A percentile compares a stretch with the other conserved stretches of the same genome.
Conservation (phyloP, 2,329 filamentous ascomycete species). For the Penicillium italicum region DNA sequence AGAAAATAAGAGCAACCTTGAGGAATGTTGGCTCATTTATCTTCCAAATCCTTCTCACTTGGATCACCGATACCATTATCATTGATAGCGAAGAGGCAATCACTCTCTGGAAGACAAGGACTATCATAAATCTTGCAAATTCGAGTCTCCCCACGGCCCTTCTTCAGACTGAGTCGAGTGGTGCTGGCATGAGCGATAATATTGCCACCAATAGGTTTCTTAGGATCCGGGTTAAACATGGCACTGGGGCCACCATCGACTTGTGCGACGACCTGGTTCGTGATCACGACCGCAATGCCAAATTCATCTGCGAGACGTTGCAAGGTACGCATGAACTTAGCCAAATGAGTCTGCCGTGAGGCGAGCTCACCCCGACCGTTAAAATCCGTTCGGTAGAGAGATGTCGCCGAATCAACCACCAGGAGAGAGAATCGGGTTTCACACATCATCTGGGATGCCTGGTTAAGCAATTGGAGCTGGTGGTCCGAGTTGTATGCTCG, state of each 20-base stretch:
- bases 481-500: conserved; percentile 98
- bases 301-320: conserved; percentile 65
- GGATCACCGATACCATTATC: conserved; percentile 97
- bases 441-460: conserved; percentile 98
- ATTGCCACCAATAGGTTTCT: conserved; percentile 98
- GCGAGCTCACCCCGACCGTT: conserved; percentile 93
- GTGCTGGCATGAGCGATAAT: conserved; percentile 98
- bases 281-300: conserved; percentile 96
- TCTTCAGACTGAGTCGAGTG: conserved; percentile 89
- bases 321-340: conserved; percentile 49
- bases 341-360: conserved; percentile 66
- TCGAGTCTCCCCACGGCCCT: conserved; percentile 89
- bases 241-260: conserved; percentile 92
- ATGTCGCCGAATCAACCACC: conserved; percentile 92
- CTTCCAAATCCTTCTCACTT: conserved; percentile 90
- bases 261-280: conserved; percentile 97
- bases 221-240: conserved; percentile 99
- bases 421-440: conserved; percentile 96
- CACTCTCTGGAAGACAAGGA: conserved; percentile 91
- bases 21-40: conserved; percentile 52
- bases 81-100: conserved; percentile 93
- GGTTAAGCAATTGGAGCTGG: conserved; percentile 89
- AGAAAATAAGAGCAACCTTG: background rate
- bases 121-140: conserved; percentile 99
- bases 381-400: conserved; percentile 94